Conservation (phyloP, 1,284 basidiomycete species). For the Microbotryomycetes sp. region DNA sequence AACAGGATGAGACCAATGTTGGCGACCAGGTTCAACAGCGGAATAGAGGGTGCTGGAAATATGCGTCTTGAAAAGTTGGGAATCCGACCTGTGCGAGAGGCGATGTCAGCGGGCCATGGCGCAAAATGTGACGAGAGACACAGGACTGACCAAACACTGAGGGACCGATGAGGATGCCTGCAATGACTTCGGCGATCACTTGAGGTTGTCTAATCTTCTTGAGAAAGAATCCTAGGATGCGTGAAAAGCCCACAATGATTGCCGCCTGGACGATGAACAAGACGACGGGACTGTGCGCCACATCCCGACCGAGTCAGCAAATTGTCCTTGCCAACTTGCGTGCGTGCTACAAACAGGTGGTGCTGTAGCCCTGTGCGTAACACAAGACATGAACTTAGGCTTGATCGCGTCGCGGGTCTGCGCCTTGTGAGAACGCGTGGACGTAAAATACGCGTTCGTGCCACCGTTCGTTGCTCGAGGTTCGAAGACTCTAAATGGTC, state of each 20-base stretch:
- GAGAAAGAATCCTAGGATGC: conserved; percentile 41
- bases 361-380: too few relatives aligned
- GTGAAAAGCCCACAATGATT: conserved; percentile 44
- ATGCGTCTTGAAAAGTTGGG: conserved; percentile 74
- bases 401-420: too few relatives aligned
- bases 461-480: too few relatives aligned
- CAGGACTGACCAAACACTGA: conserved; percentile 48
- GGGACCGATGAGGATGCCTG: conserved; percentile 43
- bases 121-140: not conserved
- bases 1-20: conserved; percentile 62
- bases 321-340: too few relatives aligned
- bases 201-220: conserved; percentile 42
- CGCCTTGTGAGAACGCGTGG: too few relatives aligned
- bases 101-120: not conserved
- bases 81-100: conserved; percentile 48
- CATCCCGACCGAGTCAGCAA: too few relatives aligned
- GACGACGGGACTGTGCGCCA: conserved; percentile 28
- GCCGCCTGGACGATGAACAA: conserved; percentile 39
- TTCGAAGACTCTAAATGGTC: too few relatives aligned
- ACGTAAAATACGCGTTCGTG: too few relatives aligned
- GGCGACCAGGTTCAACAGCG: conserved; percentile 81
- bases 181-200: conserved; percentile 46
- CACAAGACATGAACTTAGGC: too few relatives aligned
- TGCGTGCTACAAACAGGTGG: too few relatives aligned
- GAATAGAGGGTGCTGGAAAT: conserved; percentile 64